phyloP scores from a whole-genome alignment of 805 yeast species.

The Metschnikowia amazonensis region DNA sequence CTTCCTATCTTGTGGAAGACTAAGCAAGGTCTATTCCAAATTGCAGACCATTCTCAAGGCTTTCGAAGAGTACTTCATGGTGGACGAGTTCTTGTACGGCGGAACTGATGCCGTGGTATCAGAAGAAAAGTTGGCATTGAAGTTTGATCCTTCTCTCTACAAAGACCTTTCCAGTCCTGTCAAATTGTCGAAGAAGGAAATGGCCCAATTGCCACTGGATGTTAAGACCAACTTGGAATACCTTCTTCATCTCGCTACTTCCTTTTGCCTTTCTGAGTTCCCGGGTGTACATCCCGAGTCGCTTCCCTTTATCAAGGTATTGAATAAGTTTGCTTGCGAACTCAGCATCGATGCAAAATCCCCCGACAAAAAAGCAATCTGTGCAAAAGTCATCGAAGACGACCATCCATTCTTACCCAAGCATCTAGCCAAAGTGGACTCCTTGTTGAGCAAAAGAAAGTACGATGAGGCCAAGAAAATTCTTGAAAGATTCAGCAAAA shows the following conservation, averaged over 20 bases:
- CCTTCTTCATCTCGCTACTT: slow-evolving; percentile 34
- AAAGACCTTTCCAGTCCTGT: slow-evolving; percentile 14
- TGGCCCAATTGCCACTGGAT: slow-evolving; percentile 22
- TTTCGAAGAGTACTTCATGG: slow-evolving; percentile 44
- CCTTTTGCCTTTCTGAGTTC: slow-evolving; percentile 24
- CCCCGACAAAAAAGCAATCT: slow-evolving; percentile 24
- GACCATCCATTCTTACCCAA: slow-evolving; percentile 39
- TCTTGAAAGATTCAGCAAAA: slow-evolving; percentile 30
- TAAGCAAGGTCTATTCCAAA: slow-evolving; percentile 52
- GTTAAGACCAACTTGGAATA: slow-evolving; percentile 42
- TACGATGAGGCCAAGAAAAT: slow-evolving; percentile 37
- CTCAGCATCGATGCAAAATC: slow-evolving; percentile 26
- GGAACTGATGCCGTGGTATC: slow-evolving; percentile 7
- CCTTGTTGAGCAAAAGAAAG: slow-evolving; percentile 29
- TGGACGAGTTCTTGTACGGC: slow-evolving; percentile 24
- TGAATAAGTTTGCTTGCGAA: slow-evolving; percentile 41
- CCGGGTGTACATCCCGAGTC: slow-evolving; percentile 13
- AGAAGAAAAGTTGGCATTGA: slow-evolving; percentile 12
- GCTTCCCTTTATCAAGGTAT: slow-evolving; percentile 27
- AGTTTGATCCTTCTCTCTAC: slow-evolving; percentile 9
- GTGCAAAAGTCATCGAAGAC: slow-evolving; percentile 19
- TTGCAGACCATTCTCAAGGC: slow-evolving; percentile 37
- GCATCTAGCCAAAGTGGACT: slow-evolving; percentile 32
- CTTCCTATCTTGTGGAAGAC: slow-evolving; percentile 50
- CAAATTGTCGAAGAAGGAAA: slow-evolving; percentile 27